These are phyloP conservation scores for Ascosphaera acerosa DNA, from an alignment of 2,329 filamentous ascomycete species.

Conservation along the genomic window DNA sequence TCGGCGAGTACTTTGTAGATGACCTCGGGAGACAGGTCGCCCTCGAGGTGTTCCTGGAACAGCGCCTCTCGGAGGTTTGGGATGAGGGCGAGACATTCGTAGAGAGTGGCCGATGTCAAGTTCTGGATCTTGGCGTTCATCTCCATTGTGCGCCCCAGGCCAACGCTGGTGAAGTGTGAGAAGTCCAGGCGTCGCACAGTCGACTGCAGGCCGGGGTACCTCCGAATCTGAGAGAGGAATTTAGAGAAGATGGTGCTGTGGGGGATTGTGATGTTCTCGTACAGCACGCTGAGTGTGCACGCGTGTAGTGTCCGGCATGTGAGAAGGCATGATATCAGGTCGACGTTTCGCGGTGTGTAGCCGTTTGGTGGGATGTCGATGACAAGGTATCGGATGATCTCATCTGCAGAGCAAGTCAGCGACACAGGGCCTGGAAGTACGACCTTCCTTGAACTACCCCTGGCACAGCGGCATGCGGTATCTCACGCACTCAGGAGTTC, in stretches of 20 bases:
- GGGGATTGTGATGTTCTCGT: conserved; percentile 56
- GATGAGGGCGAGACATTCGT: conserved; percentile 44
- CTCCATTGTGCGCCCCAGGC: conserved; percentile 46
- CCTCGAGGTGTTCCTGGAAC: conserved; percentile 56
- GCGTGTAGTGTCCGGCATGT: conserved; percentile 51
- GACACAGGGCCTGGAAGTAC: background rate
- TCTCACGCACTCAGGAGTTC: conserved; percentile 41
- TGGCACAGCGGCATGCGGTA: conserved; percentile 1
- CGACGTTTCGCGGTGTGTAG: conserved; percentile 48
- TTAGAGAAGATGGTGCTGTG: conserved; percentile 67
- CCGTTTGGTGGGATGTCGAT: conserved; percentile 52
- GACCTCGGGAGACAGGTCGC: conserved; percentile 43
- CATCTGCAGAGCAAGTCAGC: conserved; percentile 22
- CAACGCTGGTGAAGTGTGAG: conserved; percentile 61
- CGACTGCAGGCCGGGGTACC: conserved; percentile 42
- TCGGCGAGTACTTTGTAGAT: conserved; percentile 44
- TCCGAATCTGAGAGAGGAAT: conserved; percentile 42
- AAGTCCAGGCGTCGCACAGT: conserved; percentile 62
- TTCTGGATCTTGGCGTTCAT: conserved; percentile 53
- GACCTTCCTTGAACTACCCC: conserved; percentile 3
- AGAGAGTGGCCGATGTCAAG: conserved; percentile 45
- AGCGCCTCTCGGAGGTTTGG: conserved; percentile 55
- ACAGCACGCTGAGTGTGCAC: conserved; percentile 48
- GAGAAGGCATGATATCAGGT: conserved; percentile 49
- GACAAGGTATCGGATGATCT: conserved; percentile 49